Evolutionary conservation across 768 basidiomycete genomes (phyloP).

Genomic region (Mycena sanguinolenta): DNA sequence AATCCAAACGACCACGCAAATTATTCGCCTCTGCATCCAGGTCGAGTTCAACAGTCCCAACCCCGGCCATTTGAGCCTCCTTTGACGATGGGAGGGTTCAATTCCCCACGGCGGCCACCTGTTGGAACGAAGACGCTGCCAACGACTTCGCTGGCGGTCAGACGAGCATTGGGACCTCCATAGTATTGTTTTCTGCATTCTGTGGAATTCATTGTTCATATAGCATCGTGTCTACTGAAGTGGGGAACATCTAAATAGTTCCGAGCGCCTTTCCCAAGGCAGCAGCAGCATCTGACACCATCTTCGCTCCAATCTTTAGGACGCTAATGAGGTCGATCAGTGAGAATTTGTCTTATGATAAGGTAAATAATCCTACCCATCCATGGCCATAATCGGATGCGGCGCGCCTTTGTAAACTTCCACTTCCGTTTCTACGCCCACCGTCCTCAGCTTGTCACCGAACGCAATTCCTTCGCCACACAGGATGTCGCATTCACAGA

Average conservation of each 20-base stretch:
- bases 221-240: background rate
- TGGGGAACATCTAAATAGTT: constrained; percentile 7
- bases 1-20: constrained; percentile 12
- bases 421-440: constrained; percentile 67
- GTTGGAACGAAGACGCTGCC: constrained; percentile 3
- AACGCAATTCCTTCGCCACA: constrained; percentile 76
- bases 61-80: constrained; percentile 30
- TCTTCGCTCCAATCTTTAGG: constrained; percentile 49
- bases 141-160: constrained; percentile 4
- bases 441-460: constrained; percentile 65
- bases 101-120: constrained; percentile 18
- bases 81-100: constrained; percentile 25
- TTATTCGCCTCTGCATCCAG: constrained; percentile 4
- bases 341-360: background rate
- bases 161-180: constrained; percentile 14
- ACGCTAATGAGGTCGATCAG: constrained; percentile 34
- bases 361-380: constrained; percentile 45
- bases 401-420: constrained; percentile 74
- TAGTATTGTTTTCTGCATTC: background rate
- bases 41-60: constrained; percentile 28
- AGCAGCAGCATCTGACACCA: constrained; percentile 53
- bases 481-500: constrained; percentile 76
- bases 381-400: constrained; percentile 83
- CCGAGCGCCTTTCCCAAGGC: constrained; percentile 49
- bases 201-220: constrained; percentile 5